Evolutionary conservation across 2,329 filamentous ascomycete genomes (phyloP).

Genomic region (Penicillium griseofulvum): DNA sequence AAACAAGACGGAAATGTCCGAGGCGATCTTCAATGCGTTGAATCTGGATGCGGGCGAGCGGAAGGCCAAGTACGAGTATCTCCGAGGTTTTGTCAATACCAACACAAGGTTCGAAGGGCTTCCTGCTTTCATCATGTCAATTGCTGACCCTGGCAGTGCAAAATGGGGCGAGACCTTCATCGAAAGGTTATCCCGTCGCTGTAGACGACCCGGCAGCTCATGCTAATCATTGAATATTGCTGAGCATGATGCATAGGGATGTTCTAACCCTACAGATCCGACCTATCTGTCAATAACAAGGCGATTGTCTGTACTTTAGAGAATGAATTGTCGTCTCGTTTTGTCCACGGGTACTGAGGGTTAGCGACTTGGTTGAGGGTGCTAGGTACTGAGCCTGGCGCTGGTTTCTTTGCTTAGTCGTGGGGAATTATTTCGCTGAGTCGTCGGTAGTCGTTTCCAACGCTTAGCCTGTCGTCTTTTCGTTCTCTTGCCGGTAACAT

Average conservation of each 20-base stretch:
- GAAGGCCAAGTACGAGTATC: slow-evolving; percentile 74
- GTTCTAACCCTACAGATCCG: not conserved
- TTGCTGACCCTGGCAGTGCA: slow-evolving; percentile 21
- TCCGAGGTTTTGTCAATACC: slow-evolving; percentile 85
- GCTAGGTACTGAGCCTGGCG: not conserved
- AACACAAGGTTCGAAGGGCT: slow-evolving; percentile 65
- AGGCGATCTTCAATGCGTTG: slow-evolving; percentile 80
- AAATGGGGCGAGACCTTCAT: slow-evolving; percentile 36
- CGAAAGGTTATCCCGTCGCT: slow-evolving; percentile 20
- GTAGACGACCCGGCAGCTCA: slow-evolving; percentile 1
- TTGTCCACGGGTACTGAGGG: not conserved
- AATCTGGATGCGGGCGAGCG: slow-evolving; percentile 83
- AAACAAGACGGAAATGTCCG: slow-evolving; percentile 88
- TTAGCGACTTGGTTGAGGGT: not conserved
- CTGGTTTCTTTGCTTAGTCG: not conserved
- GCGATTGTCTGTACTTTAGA: not conserved
- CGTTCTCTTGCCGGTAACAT: not conserved
- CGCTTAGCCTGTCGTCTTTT: not conserved
- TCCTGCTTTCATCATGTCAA: not conserved
- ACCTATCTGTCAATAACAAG: not conserved
- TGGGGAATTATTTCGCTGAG: not conserved
- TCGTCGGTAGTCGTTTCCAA: not conserved
- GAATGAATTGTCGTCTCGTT: not conserved
- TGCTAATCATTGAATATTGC: slow-evolving; percentile 1
- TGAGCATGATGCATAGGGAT: not conserved